A percentile compares a stretch with the other conserved stretches of the same genome.
Evolutionary conservation across 2,329 filamentous ascomycete genomes (phyloP).

Genomic region (Chrysoporthe austroafricana): DNA sequence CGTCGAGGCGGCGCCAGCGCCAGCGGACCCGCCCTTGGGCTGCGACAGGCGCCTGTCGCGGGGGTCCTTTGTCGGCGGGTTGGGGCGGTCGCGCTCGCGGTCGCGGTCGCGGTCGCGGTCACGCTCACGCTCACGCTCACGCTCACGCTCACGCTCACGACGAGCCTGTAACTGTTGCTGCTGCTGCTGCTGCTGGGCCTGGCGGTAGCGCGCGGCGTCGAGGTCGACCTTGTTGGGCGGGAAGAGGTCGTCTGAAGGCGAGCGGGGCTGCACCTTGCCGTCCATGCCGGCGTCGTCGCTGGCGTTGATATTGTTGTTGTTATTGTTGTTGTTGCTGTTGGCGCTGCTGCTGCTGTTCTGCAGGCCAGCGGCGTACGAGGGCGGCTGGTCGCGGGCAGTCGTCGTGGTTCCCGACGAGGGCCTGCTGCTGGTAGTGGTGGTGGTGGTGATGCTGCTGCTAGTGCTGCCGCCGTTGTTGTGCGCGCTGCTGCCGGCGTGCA

Average conservation of each 20-base stretch:
- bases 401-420: background rate
- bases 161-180: slow-evolving; percentile 6
- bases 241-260: slow-evolving; percentile 21
- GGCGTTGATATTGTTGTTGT: slow-evolving; percentile 7
- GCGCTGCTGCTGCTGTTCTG: background rate
- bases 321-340: background rate
- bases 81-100: background rate
- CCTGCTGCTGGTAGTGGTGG: background rate
- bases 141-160: background rate
- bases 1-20: too few species aligned
- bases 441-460: background rate
- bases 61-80: slow-evolving; percentile 14
- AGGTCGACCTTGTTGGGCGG: slow-evolving; percentile 29
- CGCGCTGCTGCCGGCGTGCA: background rate
- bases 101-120: too few species aligned
- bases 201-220: slow-evolving; percentile 28
- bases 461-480: too few species aligned
- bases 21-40: background rate
- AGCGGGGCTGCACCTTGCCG: slow-evolving; percentile 15
- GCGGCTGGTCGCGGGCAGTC: background rate
- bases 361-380: background rate
- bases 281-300: background rate
- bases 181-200: slow-evolving; percentile 20
- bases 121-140: too few species aligned
- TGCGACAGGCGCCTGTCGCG: slow-evolving; percentile 3